Evolutionary conservation across 2,329 filamentous ascomycete species (phyloP).

Genomic region (Botrytis galanthina): DNA sequence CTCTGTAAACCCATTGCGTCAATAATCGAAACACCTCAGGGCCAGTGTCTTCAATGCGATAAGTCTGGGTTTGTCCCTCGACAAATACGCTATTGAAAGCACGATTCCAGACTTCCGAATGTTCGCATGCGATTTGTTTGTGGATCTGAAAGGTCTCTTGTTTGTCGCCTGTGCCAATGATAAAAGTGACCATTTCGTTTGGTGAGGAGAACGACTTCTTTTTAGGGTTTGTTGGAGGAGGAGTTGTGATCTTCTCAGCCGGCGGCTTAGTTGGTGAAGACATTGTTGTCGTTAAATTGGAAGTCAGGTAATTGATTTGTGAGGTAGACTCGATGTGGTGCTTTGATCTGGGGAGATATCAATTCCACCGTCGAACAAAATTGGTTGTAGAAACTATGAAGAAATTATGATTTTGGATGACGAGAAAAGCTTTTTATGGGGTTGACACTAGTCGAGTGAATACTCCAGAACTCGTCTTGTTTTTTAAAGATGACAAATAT

Average conservation of each 20-base stretch:
- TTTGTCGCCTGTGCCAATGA: not conserved
- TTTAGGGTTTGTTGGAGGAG: no score
- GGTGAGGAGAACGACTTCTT: not conserved
- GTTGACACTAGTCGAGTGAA: not conserved
- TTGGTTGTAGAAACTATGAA: not conserved
- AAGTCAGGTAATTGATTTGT: not conserved
- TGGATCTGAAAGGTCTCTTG: not conserved
- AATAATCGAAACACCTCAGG: not conserved
- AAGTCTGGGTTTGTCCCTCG: slow-evolving; percentile 8
- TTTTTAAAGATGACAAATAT: not conserved
- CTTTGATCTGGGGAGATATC: no score
- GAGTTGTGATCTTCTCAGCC: not conserved
- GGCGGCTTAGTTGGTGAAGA: not conserved
- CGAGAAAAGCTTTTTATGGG: not conserved
- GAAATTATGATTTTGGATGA: no score
- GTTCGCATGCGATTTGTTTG: not conserved
- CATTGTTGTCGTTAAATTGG: not conserved
- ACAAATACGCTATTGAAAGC: slow-evolving; percentile 5
- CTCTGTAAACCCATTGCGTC: slow-evolving; percentile 9
- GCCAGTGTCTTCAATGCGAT: not conserved
- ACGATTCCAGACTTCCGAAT: slow-evolving; percentile 3
- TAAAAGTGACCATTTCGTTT: slow-evolving; percentile 10
- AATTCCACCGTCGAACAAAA: not conserved
- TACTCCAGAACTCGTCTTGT: not conserved
- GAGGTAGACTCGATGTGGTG: not conserved